Conservation (phyloP, 2,329 filamentous ascomycete species). For the Drechslera avenae region DNA sequence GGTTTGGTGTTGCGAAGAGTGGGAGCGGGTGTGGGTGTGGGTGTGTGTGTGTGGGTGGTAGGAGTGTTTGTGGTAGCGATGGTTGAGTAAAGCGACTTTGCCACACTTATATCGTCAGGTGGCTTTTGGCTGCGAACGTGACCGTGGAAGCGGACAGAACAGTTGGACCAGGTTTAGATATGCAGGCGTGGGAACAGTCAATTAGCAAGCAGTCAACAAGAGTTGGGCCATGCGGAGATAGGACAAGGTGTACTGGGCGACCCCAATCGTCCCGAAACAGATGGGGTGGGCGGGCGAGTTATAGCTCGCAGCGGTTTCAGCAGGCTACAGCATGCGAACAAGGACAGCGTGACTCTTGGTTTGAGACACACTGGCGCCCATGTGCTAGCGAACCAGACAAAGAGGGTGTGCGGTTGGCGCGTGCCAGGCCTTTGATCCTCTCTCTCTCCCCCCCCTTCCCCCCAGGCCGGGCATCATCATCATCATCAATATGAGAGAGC, state of each 20-base stretch:
- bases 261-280: conserved; percentile 33
- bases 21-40: conserved; percentile 8
- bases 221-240: conserved; percentile 34
- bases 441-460: too few relatives aligned
- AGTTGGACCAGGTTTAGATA: conserved; percentile 33
- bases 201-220: conserved; percentile 30
- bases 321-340: conserved; percentile 36
- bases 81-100: conserved; percentile 14
- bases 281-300: conserved; percentile 30
- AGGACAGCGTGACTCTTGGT: conserved; percentile 29
- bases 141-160: conserved; percentile 43
- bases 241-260: conserved; percentile 21
- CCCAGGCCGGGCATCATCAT: conserved; percentile 29
- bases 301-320: conserved; percentile 26
- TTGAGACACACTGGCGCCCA: conserved; percentile 31
- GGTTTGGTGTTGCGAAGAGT: conserved; percentile 15
- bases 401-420: conserved; percentile 34
- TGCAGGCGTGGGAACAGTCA: conserved; percentile 9
- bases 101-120: conserved; percentile 18
- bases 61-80: conserved; percentile 20
- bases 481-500: conserved; percentile 11
- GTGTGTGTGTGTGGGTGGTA: conserved; percentile 1
- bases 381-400: conserved; percentile 33
- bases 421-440: conserved; percentile 22
- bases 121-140: conserved; percentile 19